Conservation (phyloP, 1,139 yeast genomes). For the Taphrina sp. region DNA sequence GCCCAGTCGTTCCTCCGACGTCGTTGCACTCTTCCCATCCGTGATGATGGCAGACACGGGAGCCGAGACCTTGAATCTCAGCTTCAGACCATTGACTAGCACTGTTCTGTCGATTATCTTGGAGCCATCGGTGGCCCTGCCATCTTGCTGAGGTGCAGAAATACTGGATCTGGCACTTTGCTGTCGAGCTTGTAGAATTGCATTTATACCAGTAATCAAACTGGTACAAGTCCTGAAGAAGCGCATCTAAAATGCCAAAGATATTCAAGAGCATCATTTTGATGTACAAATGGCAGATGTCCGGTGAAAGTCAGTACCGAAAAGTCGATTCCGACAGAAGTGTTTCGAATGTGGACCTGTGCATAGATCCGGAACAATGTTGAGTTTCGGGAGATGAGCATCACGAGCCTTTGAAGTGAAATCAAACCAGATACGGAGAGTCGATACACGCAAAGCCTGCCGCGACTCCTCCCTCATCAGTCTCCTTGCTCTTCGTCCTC, state of each 20-base stretch:
- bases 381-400: too few species aligned
- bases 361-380: too few species aligned
- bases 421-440: conserved; percentile 33
- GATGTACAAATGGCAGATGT: too few species aligned
- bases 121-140: conserved; percentile 17
- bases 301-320: too few species aligned
- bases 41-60: neutral
- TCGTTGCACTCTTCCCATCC: neutral
- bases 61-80: conserved; percentile 19
- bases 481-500: conserved; percentile 79
- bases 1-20: neutral
- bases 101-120: conserved; percentile 15
- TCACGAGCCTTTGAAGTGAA: too few species aligned
- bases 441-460: conserved; percentile 98
- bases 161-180: conserved; percentile 2
- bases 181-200: too few species aligned
- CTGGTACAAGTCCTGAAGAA: too few species aligned
- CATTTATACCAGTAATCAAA: too few species aligned
- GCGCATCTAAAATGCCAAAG: too few species aligned
- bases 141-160: conserved; percentile 2
- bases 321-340: too few species aligned
- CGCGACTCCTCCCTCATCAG: conserved; percentile 97
- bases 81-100: conserved; percentile 1
- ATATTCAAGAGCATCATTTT: too few species aligned
- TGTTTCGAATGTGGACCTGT: too few species aligned